These are phyloP conservation scores for Uronychia binucleata DNA, from an alignment of 73 alveolate genomes.

Conservation along the genomic window DNA sequence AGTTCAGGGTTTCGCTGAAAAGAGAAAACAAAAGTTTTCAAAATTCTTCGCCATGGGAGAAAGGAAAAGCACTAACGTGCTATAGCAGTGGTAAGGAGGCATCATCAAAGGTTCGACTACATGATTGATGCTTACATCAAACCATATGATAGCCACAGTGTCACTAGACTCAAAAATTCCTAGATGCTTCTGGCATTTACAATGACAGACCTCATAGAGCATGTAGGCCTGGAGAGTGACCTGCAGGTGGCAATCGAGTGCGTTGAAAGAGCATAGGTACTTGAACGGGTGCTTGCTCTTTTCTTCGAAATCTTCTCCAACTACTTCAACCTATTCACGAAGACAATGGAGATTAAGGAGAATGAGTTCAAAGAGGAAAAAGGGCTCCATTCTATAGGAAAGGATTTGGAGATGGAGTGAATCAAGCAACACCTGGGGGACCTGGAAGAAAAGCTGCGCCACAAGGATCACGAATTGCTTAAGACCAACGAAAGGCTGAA, in stretches of 20 bases:
- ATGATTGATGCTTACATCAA: background rate
- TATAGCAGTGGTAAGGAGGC: background rate
- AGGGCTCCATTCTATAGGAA: background rate
- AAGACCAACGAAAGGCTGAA: background rate
- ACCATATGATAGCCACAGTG: background rate
- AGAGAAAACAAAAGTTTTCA: background rate
- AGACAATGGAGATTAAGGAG: background rate
- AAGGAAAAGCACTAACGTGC: background rate
- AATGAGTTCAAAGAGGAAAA: background rate
- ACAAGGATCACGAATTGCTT: background rate
- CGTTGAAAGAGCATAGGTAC: background rate
- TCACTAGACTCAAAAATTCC: background rate
- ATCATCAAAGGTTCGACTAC: background rate
- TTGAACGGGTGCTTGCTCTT: background rate
- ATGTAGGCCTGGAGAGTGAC: background rate
- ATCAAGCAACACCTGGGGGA: background rate
- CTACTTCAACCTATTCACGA: background rate
- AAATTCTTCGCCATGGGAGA: background rate
- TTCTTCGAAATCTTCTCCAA: background rate
- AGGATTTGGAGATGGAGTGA: background rate
- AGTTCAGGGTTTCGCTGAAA: background rate
- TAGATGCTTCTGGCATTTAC: background rate
- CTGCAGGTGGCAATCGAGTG: background rate
- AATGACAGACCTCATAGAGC: background rate
- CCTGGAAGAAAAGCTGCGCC: background rate